Percentiles rank a stretch among this genome's conserved stretches.
Evolutionary conservation across 2,329 filamentous ascomycete genomes (phyloP).

Genomic region (Paracoccidioides lutzii): DNA sequence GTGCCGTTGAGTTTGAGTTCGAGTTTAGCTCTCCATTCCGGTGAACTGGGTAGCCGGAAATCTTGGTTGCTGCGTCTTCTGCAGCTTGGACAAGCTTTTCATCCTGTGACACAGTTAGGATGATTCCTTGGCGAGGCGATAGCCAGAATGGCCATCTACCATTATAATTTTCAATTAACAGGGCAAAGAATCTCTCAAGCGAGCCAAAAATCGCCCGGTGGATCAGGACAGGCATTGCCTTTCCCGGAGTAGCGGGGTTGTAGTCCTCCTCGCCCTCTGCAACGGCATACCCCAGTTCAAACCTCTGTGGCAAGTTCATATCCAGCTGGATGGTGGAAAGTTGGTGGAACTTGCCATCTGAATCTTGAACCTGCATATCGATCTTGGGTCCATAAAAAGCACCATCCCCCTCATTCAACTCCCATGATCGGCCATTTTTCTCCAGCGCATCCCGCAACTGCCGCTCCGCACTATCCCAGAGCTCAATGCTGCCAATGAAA

Average conservation of each 20-base stretch:
- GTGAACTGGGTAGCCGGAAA: conserved; percentile 26
- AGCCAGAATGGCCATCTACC: conserved; percentile 82
- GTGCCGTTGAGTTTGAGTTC: conserved; percentile 9
- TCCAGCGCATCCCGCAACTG: conserved; percentile 53
- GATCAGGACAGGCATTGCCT: conserved; percentile 62
- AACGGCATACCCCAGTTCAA: conserved; percentile 59
- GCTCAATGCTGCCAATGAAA: conserved; percentile 60
- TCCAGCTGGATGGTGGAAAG: conserved; percentile 82
- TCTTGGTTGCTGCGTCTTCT: conserved; percentile 39
- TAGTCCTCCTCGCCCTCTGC: conserved; percentile 31
- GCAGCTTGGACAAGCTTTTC: conserved; percentile 33
- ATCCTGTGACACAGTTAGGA: conserved; percentile 57
- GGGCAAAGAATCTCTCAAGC: conserved; percentile 70
- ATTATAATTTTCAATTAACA: conserved; percentile 71
- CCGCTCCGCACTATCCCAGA: conserved; percentile 56
- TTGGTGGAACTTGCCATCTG: conserved; percentile 74
- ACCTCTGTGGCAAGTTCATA: conserved; percentile 76
- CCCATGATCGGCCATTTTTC: conserved; percentile 54
- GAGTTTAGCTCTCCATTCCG: not conserved
- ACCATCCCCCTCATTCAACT: conserved; percentile 65
- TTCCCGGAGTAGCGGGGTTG: conserved; percentile 36
- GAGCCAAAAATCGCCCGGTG: conserved; percentile 77
- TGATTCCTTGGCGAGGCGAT: conserved; percentile 62
- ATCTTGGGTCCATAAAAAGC: conserved; percentile 91
- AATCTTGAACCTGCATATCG: conserved; percentile 68